These are phyloP conservation scores for Colletotrichum sp. DNA, from an alignment of 2,329 filamentous ascomycete species.

Conservation along the genomic window DNA sequence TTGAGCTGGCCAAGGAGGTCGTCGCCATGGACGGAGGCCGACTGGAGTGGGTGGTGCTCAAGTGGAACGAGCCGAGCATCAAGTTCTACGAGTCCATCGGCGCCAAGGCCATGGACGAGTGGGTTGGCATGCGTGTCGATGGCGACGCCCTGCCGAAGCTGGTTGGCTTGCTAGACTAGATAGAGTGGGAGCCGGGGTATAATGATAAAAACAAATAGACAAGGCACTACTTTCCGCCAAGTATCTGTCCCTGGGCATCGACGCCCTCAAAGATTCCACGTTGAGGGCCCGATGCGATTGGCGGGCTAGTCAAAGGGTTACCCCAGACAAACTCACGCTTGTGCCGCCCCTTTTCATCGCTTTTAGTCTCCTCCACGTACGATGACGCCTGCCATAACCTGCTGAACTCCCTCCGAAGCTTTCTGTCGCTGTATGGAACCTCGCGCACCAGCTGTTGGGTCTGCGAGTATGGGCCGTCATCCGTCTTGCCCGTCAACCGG, in stretches of 20 bases:
- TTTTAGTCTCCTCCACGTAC: conserved; percentile 36
- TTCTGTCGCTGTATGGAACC: conserved; percentile 34
- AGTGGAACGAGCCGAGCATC: conserved; percentile 92
- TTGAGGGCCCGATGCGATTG: conserved; percentile 36
- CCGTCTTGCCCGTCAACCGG: conserved; percentile 38
- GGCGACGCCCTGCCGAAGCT: conserved; percentile 67
- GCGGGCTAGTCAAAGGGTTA: conserved; percentile 25
- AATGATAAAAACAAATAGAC: not conserved
- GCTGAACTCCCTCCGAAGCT: conserved; percentile 53
- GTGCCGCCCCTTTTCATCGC: conserved; percentile 27
- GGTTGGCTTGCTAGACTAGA: conserved; percentile 44
- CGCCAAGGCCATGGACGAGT: conserved; percentile 70
- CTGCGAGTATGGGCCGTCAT: conserved; percentile 41
- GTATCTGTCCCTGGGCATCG: conserved; percentile 30
- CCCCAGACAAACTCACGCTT: conserved; percentile 54
- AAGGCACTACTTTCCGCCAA: not conserved
- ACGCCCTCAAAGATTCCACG: conserved; percentile 54
- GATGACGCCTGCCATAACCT: conserved; percentile 50
- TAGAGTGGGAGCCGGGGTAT: conserved; percentile 23
- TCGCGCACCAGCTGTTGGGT: conserved; percentile 27
- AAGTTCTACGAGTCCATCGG: conserved; percentile 81
- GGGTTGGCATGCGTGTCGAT: conserved; percentile 79
- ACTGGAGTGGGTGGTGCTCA: conserved; percentile 89
- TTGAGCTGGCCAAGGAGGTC: conserved; percentile 80
- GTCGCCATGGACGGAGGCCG: conserved; percentile 73